Evolutionary conservation across 257 asterid species (phyloP).

Genomic region (Linaria vulgaris): DNA sequence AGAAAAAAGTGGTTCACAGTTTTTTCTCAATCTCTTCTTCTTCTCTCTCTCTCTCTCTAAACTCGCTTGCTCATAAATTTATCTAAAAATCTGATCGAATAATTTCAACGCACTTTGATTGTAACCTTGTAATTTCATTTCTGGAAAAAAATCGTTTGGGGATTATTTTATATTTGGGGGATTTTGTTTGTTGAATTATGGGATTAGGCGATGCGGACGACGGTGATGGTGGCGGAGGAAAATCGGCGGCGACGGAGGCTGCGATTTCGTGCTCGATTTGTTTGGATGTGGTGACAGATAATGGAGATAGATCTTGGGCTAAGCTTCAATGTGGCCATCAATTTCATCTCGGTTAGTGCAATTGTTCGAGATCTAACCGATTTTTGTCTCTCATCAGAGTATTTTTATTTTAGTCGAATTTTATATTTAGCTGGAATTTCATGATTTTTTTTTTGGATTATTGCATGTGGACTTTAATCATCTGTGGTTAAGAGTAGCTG

Average conservation of each 20-base stretch:
- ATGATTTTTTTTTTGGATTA: too few relatives aligned
- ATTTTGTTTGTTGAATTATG: not conserved
- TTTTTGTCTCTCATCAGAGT: not conserved
- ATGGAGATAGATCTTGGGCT: constrained; percentile 86
- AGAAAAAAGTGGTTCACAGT: too few relatives aligned
- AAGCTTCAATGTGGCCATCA: constrained; percentile 96
- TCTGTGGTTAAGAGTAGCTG: too few relatives aligned
- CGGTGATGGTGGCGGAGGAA: constrained; percentile 21
- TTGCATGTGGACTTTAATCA: too few relatives aligned
- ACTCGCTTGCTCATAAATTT: too few relatives aligned
- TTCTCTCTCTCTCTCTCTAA: too few relatives aligned
- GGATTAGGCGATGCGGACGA: constrained; percentile 18
- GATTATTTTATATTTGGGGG: too few relatives aligned
- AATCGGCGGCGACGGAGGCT: constrained; percentile 13
- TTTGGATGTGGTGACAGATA: constrained; percentile 66
- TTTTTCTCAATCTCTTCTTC: too few relatives aligned
- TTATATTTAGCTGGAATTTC: not conserved
- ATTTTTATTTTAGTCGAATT: not conserved
- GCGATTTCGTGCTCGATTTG: constrained; percentile 77
- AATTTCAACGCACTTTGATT: too few relatives aligned
- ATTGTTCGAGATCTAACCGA: constrained; percentile 16
- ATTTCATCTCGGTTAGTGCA: constrained; percentile 80
- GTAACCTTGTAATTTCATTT: too few relatives aligned
- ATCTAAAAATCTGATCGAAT: too few relatives aligned
- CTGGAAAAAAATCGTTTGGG: too few relatives aligned